Evolutionary conservation across 2,329 filamentous ascomycete genomes (phyloP).

Genomic region (Penicillium sclerotigenum): DNA sequence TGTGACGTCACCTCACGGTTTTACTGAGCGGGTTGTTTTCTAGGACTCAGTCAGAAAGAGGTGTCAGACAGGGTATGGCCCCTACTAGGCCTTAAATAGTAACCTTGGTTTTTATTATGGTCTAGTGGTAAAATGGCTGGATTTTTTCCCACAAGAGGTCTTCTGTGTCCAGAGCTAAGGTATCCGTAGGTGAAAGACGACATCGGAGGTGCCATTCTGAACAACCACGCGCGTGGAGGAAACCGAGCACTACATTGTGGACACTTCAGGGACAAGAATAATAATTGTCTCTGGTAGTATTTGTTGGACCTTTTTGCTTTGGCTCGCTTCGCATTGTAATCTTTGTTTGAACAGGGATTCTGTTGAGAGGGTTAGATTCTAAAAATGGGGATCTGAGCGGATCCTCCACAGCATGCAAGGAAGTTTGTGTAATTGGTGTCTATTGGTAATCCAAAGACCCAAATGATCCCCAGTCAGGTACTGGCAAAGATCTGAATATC

Average conservation of each 20-base stretch:
- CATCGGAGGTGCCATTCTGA: constrained; percentile 40
- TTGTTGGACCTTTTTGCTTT: background rate
- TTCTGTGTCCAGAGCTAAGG: background rate
- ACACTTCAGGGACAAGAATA: constrained; percentile 33
- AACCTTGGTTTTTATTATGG: no score
- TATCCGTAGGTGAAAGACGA: constrained; percentile 22
- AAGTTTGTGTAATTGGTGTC: background rate
- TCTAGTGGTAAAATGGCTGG: no score
- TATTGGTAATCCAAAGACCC: background rate
- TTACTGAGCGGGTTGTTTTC: constrained; percentile 2
- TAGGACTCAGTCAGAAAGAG: constrained; percentile 2
- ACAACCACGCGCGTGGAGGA: constrained; percentile 37
- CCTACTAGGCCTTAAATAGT: no score
- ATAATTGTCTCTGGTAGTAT: background rate
- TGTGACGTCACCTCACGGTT: constrained; percentile 16
- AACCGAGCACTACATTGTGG: constrained; percentile 37
- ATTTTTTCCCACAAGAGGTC: no score
- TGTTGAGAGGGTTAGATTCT: no score
- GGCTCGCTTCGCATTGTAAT: background rate
- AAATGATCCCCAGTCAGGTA: background rate
- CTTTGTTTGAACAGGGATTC: no score
- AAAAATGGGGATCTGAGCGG: background rate
- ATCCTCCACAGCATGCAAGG: background rate
- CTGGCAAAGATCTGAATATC: background rate
- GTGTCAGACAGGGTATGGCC: no score